These are phyloP conservation scores for Parascedosporium putredinis DNA, from an alignment of 2,329 filamentous ascomycete genomes.

Conservation along the genomic window DNA sequence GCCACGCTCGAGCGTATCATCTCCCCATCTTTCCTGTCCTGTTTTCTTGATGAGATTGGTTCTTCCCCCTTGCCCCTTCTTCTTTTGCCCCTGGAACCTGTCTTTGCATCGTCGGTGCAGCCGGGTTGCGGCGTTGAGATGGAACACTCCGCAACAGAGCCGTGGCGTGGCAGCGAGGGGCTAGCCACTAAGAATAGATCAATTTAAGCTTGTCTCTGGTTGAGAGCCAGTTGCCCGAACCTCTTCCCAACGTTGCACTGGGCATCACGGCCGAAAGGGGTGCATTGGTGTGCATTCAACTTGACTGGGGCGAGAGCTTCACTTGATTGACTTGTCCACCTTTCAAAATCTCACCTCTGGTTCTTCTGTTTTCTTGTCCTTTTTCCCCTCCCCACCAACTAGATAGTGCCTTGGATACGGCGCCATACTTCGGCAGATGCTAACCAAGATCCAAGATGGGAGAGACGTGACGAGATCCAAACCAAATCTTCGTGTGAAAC, in stretches of 20 bases:
- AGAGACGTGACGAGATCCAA: too few relatives aligned
- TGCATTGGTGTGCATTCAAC: too few relatives aligned
- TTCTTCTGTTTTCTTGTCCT: too few relatives aligned
- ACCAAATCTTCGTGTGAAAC: too few relatives aligned
- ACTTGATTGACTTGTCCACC: too few relatives aligned
- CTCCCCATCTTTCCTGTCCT: not conserved
- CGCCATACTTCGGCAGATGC: too few relatives aligned
- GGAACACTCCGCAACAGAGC: not conserved
- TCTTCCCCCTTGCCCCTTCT: too few relatives aligned
- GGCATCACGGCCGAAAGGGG: not conserved
- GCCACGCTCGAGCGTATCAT: not conserved
- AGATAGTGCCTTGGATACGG: too few relatives aligned
- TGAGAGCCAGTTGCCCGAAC: not conserved
- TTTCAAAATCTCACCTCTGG: too few relatives aligned
- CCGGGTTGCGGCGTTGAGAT: not conserved
- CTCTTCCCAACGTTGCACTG: not conserved
- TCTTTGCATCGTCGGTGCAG: not conserved
- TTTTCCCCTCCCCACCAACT: too few relatives aligned
- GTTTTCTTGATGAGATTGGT: not conserved
- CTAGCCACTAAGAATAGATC: slow-evolving; percentile 2
- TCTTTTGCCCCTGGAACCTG: not conserved
- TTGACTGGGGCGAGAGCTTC: too few relatives aligned
- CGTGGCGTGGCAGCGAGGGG: not conserved
- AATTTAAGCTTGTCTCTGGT: slow-evolving; percentile 1
- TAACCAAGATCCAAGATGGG: too few relatives aligned